Evolutionary conservation across 1,284 basidiomycete species (phyloP).

Genomic region (Dichomitus squalens): DNA sequence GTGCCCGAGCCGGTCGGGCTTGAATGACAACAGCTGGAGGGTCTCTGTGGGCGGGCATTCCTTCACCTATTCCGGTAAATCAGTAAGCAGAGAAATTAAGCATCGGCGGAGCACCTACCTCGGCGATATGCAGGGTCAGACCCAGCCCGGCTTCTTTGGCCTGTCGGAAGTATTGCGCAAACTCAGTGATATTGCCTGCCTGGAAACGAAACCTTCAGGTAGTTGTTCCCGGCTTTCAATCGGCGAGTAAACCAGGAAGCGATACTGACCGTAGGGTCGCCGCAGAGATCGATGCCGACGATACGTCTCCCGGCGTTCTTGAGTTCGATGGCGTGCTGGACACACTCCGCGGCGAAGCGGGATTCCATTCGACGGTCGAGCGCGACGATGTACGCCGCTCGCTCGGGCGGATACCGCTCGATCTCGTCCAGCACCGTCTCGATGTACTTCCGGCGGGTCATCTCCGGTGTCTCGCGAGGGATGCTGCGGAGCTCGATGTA

Average conservation of each 20-base stretch:
- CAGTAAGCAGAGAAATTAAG: not conserved
- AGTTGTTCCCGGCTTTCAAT: not conserved
- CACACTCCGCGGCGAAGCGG: conserved; percentile 52
- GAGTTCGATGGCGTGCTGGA: conserved; percentile 58
- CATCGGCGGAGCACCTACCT: conserved; percentile 44
- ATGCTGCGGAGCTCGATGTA: conserved; percentile 80
- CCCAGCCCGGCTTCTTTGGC: conserved; percentile 64
- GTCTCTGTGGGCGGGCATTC: conserved; percentile 61
- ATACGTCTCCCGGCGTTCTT: conserved; percentile 60
- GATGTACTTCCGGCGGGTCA: conserved; percentile 63
- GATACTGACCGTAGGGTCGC: conserved; percentile 57
- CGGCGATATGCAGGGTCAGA: conserved; percentile 80
- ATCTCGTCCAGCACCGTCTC: conserved; percentile 67
- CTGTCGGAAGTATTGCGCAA: conserved; percentile 53
- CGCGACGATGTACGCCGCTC: conserved; percentile 69
- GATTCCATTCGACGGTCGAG: conserved; percentile 68
- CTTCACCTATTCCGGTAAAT: conserved; percentile 44
- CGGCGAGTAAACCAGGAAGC: not conserved
- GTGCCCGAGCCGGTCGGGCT: conserved; percentile 76
- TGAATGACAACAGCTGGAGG: conserved; percentile 60
- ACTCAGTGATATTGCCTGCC: conserved; percentile 57
- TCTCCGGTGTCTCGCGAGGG: conserved; percentile 55
- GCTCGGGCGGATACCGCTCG: conserved; percentile 50
- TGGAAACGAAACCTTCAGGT: conserved; percentile 19
- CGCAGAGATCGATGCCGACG: conserved; percentile 82